A percentile compares a stretch with the other conserved stretches of the same genome.
Conservation (phyloP, 805 yeast genomes). For the Saccharomyces jurei region DNA sequence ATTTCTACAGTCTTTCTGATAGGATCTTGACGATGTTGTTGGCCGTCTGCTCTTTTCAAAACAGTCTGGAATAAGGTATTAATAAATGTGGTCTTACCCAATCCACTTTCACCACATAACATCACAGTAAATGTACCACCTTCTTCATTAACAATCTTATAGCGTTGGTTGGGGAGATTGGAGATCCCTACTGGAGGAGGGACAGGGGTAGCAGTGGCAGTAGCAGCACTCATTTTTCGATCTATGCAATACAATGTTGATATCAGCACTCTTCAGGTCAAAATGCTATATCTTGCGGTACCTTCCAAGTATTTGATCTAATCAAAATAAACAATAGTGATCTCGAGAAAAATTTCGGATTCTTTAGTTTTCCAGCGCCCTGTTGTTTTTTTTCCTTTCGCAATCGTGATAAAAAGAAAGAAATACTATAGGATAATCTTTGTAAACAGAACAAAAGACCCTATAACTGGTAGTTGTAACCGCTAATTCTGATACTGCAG, state of each 20-base stretch:
- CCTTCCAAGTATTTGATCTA: not conserved
- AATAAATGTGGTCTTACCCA: slow-evolving; percentile 87
- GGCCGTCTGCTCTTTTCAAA: slow-evolving; percentile 46
- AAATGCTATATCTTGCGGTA: not conserved
- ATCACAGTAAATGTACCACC: slow-evolving; percentile 73
- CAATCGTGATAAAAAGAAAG: not conserved
- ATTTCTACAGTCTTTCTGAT: slow-evolving; percentile 65
- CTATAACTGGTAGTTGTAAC: not conserved
- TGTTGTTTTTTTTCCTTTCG: not conserved
- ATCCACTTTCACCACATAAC: slow-evolving; percentile 88
- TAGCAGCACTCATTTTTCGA: slow-evolving; percentile 1
- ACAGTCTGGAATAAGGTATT: slow-evolving; percentile 76
- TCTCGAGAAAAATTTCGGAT: not conserved
- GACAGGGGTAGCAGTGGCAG: slow-evolving; percentile 6
- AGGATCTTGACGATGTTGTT: slow-evolving; percentile 37
- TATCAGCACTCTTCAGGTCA: not conserved
- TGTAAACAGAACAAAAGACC: not conserved
- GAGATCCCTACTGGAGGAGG: slow-evolving; percentile 53
- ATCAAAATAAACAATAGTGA: not conserved
- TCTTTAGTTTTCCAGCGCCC: not conserved
- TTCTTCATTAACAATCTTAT: slow-evolving; percentile 64
- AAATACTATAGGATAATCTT: not conserved
- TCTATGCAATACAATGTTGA: not conserved
- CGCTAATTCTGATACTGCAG: not conserved
- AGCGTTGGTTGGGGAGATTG: slow-evolving; percentile 68